Conservation (phyloP, 2,329 filamentous ascomycete genomes). For the Ascosphaera acerosa region DNA sequence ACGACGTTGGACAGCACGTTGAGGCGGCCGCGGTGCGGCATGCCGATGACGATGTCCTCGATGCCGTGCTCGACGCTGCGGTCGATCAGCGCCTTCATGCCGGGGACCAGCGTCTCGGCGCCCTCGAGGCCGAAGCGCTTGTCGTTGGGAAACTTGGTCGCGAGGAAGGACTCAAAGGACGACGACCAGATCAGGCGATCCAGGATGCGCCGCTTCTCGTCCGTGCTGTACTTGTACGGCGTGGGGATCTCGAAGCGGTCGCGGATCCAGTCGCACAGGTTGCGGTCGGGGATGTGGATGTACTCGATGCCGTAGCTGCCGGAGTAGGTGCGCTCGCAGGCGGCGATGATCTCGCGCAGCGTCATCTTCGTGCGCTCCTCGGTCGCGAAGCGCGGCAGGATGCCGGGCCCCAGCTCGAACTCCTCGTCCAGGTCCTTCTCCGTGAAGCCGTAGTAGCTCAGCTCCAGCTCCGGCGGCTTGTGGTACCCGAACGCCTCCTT, state of each 20-base stretch:
- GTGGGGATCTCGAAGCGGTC: constrained; percentile 82
- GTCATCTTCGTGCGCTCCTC: constrained; percentile 88
- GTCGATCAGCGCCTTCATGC: constrained; percentile 98
- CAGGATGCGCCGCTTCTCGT: constrained; percentile 93
- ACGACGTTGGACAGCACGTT: constrained; percentile 98
- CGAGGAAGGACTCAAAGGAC: constrained; percentile 84
- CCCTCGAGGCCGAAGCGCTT: constrained; percentile 98
- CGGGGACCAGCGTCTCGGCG: constrained; percentile 85
- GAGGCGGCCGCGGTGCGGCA: constrained; percentile 95
- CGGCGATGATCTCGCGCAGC: constrained; percentile 71
- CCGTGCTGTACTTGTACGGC: constrained; percentile 91
- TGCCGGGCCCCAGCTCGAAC: constrained; percentile 79
- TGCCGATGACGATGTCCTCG: constrained; percentile 97
- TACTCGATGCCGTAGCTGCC: constrained; percentile 96
- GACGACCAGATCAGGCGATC: constrained; percentile 97
- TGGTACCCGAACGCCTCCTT: constrained; percentile 60
- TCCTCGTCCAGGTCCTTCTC: constrained; percentile 85
- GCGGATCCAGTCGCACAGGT: constrained; percentile 95
- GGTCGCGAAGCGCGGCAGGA: constrained; percentile 76
- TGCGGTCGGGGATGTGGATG: constrained; percentile 92
- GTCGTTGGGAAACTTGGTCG: constrained; percentile 97
- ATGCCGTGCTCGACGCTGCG: constrained; percentile 95
- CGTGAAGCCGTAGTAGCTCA: constrained; percentile 85
- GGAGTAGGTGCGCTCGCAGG: constrained; percentile 90
- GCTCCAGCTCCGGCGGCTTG: constrained; percentile 74